Conservation (phyloP, 2,329 filamentous ascomycete genomes). For the Grosmannia serpens region DNA sequence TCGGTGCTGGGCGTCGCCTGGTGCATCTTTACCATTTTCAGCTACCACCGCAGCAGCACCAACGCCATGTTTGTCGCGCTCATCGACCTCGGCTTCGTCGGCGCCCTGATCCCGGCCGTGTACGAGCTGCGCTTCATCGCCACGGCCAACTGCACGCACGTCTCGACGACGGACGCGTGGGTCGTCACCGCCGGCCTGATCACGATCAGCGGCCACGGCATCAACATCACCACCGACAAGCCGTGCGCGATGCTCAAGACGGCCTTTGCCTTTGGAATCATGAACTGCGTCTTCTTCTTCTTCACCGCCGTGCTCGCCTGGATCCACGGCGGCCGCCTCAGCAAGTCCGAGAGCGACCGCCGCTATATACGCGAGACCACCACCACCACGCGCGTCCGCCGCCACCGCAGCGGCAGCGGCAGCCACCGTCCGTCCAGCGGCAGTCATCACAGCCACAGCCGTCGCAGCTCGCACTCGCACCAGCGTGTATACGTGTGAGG, state of each 20-base stretch:
- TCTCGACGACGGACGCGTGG: conserved; percentile 37
- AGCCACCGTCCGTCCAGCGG: conserved; percentile 20
- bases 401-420: conserved; percentile 21
- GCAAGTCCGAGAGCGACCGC: conserved; percentile 33
- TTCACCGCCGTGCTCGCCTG: conserved; percentile 62
- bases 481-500: conserved; percentile 36
- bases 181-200: conserved; percentile 52
- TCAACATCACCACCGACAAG: conserved; percentile 52
- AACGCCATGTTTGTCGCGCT: conserved; percentile 52
- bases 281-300: conserved; percentile 73
- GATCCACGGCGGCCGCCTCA: conserved; percentile 34
- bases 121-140: conserved; percentile 49
- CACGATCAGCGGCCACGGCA: conserved; percentile 37
- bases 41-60: conserved; percentile 48
- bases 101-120: conserved; percentile 51
- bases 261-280: conserved; percentile 78
- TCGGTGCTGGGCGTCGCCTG: conserved; percentile 51
- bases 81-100: conserved; percentile 50
- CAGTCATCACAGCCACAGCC: conserved; percentile 27
- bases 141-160: conserved; percentile 54
- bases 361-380: conserved; percentile 36
- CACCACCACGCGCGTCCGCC: conserved; percentile 26
- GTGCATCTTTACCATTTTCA: conserved; percentile 54
- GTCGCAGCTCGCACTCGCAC: conserved; percentile 36
- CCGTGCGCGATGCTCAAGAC: conserved; percentile 89